Base-by-base conservation (phyloP, 495 filamentous ascomycete genomes). In the Penicillium simplicissimum region DNA sequence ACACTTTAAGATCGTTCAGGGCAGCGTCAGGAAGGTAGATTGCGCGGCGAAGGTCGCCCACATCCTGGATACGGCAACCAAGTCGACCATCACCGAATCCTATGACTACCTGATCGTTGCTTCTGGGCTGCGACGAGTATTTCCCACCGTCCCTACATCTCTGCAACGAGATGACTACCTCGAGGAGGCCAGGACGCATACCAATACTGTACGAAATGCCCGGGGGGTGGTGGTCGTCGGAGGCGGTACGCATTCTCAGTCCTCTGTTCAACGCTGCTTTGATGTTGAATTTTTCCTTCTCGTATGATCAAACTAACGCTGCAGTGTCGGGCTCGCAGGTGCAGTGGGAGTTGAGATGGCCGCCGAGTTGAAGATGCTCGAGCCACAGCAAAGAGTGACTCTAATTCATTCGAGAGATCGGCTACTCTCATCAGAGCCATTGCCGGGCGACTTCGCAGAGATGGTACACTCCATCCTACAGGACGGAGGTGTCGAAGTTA, bases 271-370 rank as follows among this genome's bases (percentile, higher is more conserved):
- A 4, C 0, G 31, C 6, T 6, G 5, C 21, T 40, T 17, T 2
- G 17, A 9, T 33, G 8, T 45, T 58, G 8, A 17, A 11, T 2
- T 48, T 11, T 11, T 15, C 35, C 8, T 21, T 61, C 71, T 66
- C 23, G 37, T 36, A 21, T 15, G 9, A 9, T 34, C 5, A 45
- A 54, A 33, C 40, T 59, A 31, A 59, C 35, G 8, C 14, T 61
- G 28, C 15, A 34, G n/a, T 34, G 5, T 14, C 4, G 36, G 35
- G 23, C 15, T 9, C 7, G 13, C 61, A 76, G 87, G 87, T 15
- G 88, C 88, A 9, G 88, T 90, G 4, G 88, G 88, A 10, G 82
- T 90, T 45, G 88, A 91, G 65, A 88, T 90, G 77, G 87, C 88
- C 0, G 81, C 86, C 11, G 88, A 91, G 70, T 67, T 90, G 47